These are phyloP conservation scores for Wickerhamiella australiensis DNA, from an alignment of 805 yeast species.

Conservation along the genomic window DNA sequence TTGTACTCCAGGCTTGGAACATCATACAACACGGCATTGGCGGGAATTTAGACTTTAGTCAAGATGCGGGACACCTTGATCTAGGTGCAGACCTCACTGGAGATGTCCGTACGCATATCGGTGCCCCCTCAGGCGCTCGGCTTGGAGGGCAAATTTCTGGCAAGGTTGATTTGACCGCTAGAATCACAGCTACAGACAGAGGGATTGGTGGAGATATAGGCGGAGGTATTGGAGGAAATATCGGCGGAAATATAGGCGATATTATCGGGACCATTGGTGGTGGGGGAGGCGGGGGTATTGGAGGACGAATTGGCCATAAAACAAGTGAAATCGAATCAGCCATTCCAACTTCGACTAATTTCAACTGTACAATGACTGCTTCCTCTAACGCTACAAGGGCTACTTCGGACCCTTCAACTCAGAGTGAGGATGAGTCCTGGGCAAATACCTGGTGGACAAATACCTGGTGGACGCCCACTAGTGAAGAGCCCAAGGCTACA, in stretches of 20 bases:
- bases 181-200: not conserved
- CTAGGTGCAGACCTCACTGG: not conserved
- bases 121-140: not conserved
- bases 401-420: not conserved
- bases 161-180: not conserved
- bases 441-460: slow-evolving; percentile 10
- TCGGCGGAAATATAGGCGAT: slow-evolving; percentile 8
- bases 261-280: slow-evolving; percentile 8
- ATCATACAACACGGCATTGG: not conserved
- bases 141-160: not conserved
- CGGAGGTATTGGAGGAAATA: slow-evolving; percentile 6
- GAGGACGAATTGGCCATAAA: slow-evolving; percentile 2
- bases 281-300: slow-evolving; percentile 3
- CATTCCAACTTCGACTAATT: not conserved
- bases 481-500: not conserved
- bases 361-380: not conserved
- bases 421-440: not conserved
- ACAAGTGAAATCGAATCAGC: not conserved
- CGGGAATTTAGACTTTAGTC: not conserved
- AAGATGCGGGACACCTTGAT: not conserved
- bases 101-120: not conserved
- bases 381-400: no score
- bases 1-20: not conserved
- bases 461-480: slow-evolving; percentile 1
- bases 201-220: slow-evolving; percentile 8